Evolutionary conservation across 352 stramenopile genomes (phyloP).

Genomic region (Pythium sukuiense): DNA sequence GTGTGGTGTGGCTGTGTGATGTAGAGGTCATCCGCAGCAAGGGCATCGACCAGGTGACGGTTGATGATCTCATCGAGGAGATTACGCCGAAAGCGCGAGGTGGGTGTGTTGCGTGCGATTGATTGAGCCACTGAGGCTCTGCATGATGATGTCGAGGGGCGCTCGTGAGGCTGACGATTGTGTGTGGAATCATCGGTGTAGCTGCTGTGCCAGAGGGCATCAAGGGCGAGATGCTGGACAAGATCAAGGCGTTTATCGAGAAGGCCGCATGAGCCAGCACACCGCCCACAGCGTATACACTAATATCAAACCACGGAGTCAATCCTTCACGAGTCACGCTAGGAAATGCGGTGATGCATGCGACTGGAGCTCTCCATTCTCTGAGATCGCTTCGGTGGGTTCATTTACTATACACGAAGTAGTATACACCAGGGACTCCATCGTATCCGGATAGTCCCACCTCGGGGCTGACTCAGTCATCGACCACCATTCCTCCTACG

Average conservation of each 20-base stretch:
- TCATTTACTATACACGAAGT: not conserved
- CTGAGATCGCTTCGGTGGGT: not conserved
- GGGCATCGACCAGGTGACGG: slow-evolving; percentile 93
- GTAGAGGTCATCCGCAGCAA: slow-evolving; percentile 93
- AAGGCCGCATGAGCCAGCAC: slow-evolving; percentile 36
- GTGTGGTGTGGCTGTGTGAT: not conserved
- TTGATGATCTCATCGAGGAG: slow-evolving; percentile 93
- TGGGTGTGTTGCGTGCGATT: slow-evolving; percentile 17
- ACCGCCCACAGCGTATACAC: not conserved
- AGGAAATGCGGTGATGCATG: too few species aligned
- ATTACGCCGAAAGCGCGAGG: slow-evolving; percentile 88
- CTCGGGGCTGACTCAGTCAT: not conserved
- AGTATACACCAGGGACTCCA: too few species aligned
- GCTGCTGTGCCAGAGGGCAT: slow-evolving; percentile 88
- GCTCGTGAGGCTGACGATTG: too few species aligned
- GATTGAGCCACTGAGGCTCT: not conserved
- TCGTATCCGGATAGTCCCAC: not conserved
- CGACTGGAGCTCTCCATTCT: not conserved
- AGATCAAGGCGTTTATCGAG: slow-evolving; percentile 92
- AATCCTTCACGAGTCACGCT: not conserved
- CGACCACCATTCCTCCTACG: not conserved
- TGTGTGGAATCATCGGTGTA: slow-evolving; percentile 4
- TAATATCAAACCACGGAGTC: not conserved
- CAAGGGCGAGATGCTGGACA: slow-evolving; percentile 88
- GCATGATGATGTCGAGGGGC: not conserved